These are phyloP conservation scores for Gynandropsis gynandra DNA, from an alignment of 345 rosid species.

Conservation along the genomic window DNA sequence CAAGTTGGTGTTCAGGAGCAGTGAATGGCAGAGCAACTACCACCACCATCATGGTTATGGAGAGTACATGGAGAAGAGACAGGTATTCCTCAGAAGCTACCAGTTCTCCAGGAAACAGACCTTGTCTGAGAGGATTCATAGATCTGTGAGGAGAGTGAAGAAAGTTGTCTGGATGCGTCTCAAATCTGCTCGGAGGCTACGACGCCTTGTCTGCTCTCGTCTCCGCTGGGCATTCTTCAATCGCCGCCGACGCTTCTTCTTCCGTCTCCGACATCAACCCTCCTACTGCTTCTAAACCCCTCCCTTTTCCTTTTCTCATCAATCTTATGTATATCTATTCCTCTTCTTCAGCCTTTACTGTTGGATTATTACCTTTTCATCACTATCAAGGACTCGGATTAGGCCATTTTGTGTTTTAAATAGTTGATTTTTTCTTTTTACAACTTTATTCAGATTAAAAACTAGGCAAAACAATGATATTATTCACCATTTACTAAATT, in stretches of 20 bases:
- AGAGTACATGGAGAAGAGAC: constrained; percentile 65
- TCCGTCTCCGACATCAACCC: constrained; percentile 27
- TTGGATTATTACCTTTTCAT: neutral
- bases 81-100: constrained; percentile 66
- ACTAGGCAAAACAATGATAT: no score
- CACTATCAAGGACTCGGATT: no score
- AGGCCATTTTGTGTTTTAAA: no score
- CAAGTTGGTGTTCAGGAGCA: constrained; percentile 14
- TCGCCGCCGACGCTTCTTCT: constrained; percentile 47
- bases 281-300: constrained; percentile 21
- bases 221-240: constrained; percentile 33
- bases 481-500: no score
- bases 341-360: neutral
- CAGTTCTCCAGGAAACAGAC: constrained; percentile 60
- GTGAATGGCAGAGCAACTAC: neutral
- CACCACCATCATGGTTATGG: constrained; percentile 12
- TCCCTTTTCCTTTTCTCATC: neutral
- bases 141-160: constrained; percentile 37
- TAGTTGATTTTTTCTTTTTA: no score
- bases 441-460: no score
- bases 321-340: neutral
- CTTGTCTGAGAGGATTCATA: constrained; percentile 36
- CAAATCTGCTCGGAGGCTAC: constrained; percentile 37
- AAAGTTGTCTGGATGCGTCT: constrained; percentile 38
- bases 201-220: constrained; percentile 46